Conservation (phyloP, 345 rosid species). For the Camelina neglecta region DNA sequence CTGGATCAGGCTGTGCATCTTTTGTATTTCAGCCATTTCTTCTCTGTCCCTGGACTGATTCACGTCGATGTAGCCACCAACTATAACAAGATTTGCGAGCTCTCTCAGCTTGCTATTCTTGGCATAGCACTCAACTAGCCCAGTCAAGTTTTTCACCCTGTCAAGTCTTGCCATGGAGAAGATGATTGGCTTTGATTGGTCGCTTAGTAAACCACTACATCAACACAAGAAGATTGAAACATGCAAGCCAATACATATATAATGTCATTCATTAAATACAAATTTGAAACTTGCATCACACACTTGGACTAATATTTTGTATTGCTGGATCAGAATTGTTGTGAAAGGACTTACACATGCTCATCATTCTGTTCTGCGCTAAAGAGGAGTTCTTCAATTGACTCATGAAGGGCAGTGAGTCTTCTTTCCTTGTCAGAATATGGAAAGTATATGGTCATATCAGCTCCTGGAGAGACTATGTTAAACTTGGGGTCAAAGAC, state of each 20-base stretch:
- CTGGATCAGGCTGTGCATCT: conserved; percentile 53
- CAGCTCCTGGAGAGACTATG: conserved; percentile 72
- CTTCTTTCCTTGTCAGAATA: conserved; percentile 57
- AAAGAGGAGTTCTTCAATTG: conserved; percentile 57
- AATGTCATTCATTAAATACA: neutral
- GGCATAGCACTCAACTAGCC: conserved; percentile 61
- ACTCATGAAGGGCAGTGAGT: conserved; percentile 56
- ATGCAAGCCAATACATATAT: conserved; percentile 5
- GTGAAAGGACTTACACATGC: conserved; percentile 55
- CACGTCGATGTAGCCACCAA: conserved; percentile 54
- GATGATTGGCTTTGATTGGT: conserved; percentile 57
- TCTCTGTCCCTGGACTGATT: conserved; percentile 57
- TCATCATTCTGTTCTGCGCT: conserved; percentile 54
- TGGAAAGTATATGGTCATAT: conserved; percentile 66
- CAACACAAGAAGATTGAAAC: conserved; percentile 21
- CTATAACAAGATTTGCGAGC: conserved; percentile 55
- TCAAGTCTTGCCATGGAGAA: conserved; percentile 79
- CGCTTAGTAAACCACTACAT: conserved; percentile 52
- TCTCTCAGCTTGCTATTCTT: conserved; percentile 54
- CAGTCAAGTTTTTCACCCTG: conserved; percentile 62
- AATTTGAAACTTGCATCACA: too few species aligned
- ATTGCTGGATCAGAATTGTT: neutral
- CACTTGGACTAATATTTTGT: too few species aligned
- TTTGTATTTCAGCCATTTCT: conserved; percentile 59
- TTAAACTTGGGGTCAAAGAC: conserved; percentile 71